A percentile compares a stretch with the other conserved stretches of the same genome.
Evolutionary conservation across 140 eudicot genomes (phyloP).

Genomic region (Erigeron philadelphicus): DNA sequence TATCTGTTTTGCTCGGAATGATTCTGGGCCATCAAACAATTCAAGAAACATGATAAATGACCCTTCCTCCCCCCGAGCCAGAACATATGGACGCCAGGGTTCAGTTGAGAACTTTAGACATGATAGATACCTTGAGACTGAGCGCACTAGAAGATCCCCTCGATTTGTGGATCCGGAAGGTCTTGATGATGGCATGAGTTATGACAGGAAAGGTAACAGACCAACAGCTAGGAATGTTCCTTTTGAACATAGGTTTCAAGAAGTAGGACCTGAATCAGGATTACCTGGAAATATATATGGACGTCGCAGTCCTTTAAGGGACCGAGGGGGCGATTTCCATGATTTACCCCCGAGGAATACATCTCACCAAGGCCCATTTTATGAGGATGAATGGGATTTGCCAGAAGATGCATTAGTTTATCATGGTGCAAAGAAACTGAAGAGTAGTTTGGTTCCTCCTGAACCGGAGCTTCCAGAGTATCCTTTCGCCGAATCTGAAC

Average conservation of each 20-base stretch:
- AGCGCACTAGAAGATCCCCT: constrained; percentile 49
- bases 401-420: constrained; percentile 61
- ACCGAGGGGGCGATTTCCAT: constrained; percentile 42
- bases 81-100: constrained; percentile 43
- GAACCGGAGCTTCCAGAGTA: constrained; percentile 82
- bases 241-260: constrained; percentile 52
- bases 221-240: constrained; percentile 34
- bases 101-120: constrained; percentile 43
- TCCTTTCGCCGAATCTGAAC: constrained; percentile 61
- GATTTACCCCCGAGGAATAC: constrained; percentile 45
- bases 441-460: constrained; percentile 38
- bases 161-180: constrained; percentile 37
- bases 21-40: constrained; percentile 43
- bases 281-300: constrained; percentile 31
- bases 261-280: constrained; percentile 33
- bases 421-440: constrained; percentile 66
- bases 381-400: constrained; percentile 79
- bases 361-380: constrained; percentile 39
- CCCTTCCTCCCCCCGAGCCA: constrained; percentile 57
- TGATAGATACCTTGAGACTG: constrained; percentile 48
- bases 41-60: constrained; percentile 45
- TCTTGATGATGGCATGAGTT: constrained; percentile 33
- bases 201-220: constrained; percentile 38
- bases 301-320: constrained; percentile 49
- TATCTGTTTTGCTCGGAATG: constrained; percentile 68